Base-by-base conservation (phyloP, 108 stramenopile genomes). In the Stephanodiscus triporus region DNA sequence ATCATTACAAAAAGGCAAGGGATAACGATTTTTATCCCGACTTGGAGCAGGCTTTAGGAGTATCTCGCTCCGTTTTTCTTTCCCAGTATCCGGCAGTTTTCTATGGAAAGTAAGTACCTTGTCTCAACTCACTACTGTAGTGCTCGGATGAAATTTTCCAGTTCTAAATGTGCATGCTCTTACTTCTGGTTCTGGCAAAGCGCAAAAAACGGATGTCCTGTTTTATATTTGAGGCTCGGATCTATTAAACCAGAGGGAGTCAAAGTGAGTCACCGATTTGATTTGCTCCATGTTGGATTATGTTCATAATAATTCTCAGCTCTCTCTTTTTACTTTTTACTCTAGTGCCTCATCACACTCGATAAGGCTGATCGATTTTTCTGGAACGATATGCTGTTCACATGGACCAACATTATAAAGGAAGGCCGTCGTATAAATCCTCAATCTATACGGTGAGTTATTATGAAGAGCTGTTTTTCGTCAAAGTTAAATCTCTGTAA, bases 11-110 rank as follows among this genome's bases (percentile, higher is more conserved):
- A 66, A 38, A 84, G 68, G 75, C 90, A 80, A 55, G 87, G 85
- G 37, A 86, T 78, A 65, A 89, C 83, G 40, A 90, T 86, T 83
- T 93, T 53, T 77, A 75, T 53, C 80, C 80, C 19, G 76, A 81
- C 72, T 49, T 77, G 32, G 67, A 72, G 37, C 49, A 61, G 48
- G 61, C 62, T 19, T 8, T 81, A 55, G 80, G 80, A 11, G 24
- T 72, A 36, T 43, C 80, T 14, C 53, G 63, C 13, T 63, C 75
- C 0, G 56, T 77, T 6, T 77, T 81, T 23, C 67, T 74, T 37
- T 72, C 76, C 20, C 80, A 81, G 32, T 81, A 81, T 61, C 80
- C 80, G 1, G 69, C 71, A 14, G 64, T 81, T 17, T 76, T 72
- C 14, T 59, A 32, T 37, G 80, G 80, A 32, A 81, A 59, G 58